Conservation (phyloP, 2,329 filamentous ascomycete species). For the Apiospora kogelbergensis region DNA sequence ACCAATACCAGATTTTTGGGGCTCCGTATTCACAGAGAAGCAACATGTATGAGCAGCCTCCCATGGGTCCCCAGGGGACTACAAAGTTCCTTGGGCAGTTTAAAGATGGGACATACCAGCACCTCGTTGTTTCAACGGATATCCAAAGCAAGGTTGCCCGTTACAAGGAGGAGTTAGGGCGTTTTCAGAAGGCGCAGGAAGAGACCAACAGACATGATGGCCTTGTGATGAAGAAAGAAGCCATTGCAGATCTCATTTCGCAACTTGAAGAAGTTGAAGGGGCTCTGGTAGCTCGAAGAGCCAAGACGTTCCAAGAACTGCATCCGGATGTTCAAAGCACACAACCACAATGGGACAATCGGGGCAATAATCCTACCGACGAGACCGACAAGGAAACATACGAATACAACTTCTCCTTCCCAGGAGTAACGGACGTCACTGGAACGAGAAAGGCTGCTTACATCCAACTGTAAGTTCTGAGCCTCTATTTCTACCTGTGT, state of each 20-base stretch:
- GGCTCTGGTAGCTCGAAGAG: slow-evolving; percentile 55
- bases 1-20: neutral
- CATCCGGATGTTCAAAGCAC: slow-evolving; percentile 50
- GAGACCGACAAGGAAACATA: slow-evolving; percentile 38
- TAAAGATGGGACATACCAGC: slow-evolving; percentile 56
- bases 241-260: slow-evolving; percentile 49
- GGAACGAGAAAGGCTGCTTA: slow-evolving; percentile 59
- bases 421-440: slow-evolving; percentile 53
- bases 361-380: neutral
- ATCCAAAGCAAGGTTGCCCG: slow-evolving; percentile 26
- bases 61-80: slow-evolving; percentile 33
- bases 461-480: slow-evolving; percentile 54
- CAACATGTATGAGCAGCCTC: slow-evolving; percentile 15
- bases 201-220: slow-evolving; percentile 30
- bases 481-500: neutral
- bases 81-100: slow-evolving; percentile 56
- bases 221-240: slow-evolving; percentile 52
- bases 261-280: slow-evolving; percentile 57
- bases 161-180: slow-evolving; percentile 29
- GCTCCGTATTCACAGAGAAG: neutral
- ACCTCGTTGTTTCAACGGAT: slow-evolving; percentile 50
- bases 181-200: slow-evolving; percentile 36
- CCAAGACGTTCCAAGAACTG: slow-evolving; percentile 66
- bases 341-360: slow-evolving; percentile 7
- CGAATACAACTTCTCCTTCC: slow-evolving; percentile 51